Base-by-base conservation (phyloP, 2,329 filamentous ascomycete genomes). In the Colletotrichum musae region DNA sequence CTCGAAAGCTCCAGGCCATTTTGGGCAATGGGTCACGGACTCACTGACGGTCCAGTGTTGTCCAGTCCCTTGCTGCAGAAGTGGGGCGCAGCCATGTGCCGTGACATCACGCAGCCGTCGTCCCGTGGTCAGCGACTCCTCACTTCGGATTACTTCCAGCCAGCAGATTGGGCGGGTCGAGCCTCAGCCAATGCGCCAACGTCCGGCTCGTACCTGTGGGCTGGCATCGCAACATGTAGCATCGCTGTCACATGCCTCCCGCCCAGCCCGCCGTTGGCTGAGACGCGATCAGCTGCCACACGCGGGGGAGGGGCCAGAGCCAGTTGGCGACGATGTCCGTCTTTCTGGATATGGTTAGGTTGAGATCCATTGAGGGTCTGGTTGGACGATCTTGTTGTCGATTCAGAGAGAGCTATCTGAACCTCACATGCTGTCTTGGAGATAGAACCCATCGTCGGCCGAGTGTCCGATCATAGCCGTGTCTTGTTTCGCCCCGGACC, bases 11-110 rank as follows among this genome's bases (percentile, higher is more conserved):
- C 36, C 48, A 52, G 18, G 32, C 48, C 32, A 16, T 4, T 68
- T 68, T 47, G 21, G 60, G 60, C 5, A 64, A 64, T 48, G n/a
- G 60, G 65, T 64, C 65, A 68, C 65, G 65, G 60, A 39, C 28
- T 58, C 43, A n/a, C 13, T 24, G 21, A 24, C 21, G 21, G 21
- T 24, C 21, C 21, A 24, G 21, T 24, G 21, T 24, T 24, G 21
- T 4, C 21, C 21, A 16, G 13, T 52, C 45, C 45, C 45, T 24
- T 7, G 50, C 50, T 52, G 26, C 21, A 32, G 24, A 5, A 16
- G 50, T 52, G 50, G 50, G 26, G 50, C 47, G 43, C 56, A 28
- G 56, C 56, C 56, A 52, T 52, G 58, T 60, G 21, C 36, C 13
- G 50, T 62, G 59, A 62, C 59, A 62, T 54, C 59, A 62, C 59